Evolutionary conservation across 352 stramenopile species (phyloP), one percentile per base, ranked within the genome.

Genomic region (Phytopythium boreale): DNA sequence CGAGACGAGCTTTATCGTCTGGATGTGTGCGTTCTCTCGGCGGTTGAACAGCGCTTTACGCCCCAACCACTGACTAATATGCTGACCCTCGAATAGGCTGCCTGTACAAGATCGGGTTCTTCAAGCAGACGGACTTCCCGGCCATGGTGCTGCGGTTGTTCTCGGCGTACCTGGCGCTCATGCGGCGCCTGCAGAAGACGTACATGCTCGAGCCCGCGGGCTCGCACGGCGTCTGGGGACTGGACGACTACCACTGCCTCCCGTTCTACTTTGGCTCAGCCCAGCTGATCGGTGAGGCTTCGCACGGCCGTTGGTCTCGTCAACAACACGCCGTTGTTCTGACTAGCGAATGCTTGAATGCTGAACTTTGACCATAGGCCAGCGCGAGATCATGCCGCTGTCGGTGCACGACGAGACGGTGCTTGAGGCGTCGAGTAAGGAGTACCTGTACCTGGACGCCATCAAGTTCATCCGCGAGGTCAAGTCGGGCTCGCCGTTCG

Each of bases 181-280:
- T 97, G 74, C 82, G 96, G 36, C 84, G 89, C 10, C 76, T 99
- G 26, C 97, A 99, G 77, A 97, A 88, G 74, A 80, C 94, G 44
- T 99, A 99, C 79, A 97, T 98, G 86, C 84, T 99, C 12, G 98
- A 99, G 79, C 97, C 98, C 11, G 98, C 98, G 24, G 98, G 98
- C n/a, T 98, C 88, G 24, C 97, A 99, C 74, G 98, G 98, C 39
- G 97, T 99, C 27, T 99, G 98, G 97, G 97, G 95, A 26, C 83
- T 99, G 46, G 98, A 99, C 71, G 97, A 99, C 80, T 99, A 99
- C 77, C 97, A 99, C 67, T 99, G 97, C 70, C 80, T 99, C 36
- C 89, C 95, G 2, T 99, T 99, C 75, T 98, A 98, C 74, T 98
- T 99, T 86, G 97, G 98, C 52, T 90, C 97, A 26, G 92, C 96